phyloP scores from a whole-genome alignment of 306 rosid genomes.

The Phaseolus lunatus region DNA sequence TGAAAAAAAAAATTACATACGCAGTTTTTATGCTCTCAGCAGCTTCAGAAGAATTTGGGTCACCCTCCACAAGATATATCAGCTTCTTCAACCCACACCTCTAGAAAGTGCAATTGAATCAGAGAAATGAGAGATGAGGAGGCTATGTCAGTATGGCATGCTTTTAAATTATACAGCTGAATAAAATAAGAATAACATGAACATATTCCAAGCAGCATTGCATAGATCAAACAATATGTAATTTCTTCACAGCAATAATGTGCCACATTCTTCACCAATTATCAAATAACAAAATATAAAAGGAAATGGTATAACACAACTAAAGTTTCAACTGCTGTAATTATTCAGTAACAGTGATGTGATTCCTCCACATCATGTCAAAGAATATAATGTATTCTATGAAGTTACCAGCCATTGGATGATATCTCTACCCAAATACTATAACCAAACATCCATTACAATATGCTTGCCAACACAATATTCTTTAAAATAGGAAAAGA shows the following conservation, averaged over 20 bases:
- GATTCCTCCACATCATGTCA: slow-evolving; percentile 34
- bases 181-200: not conserved
- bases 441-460: slow-evolving; percentile 32
- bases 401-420: slow-evolving; percentile 5
- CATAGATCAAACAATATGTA: not conserved
- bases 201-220: slow-evolving; percentile 11
- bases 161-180: slow-evolving; percentile 19
- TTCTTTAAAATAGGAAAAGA: slow-evolving; percentile 27
- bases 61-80: slow-evolving; percentile 98
- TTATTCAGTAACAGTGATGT: slow-evolving; percentile 24
- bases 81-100: slow-evolving; percentile 92
- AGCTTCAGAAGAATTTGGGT: slow-evolving; percentile 91
- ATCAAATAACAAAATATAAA: slow-evolving; percentile 5
- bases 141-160: slow-evolving; percentile 37
- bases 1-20: slow-evolving; percentile 51
- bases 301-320: slow-evolving; percentile 4
- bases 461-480: no score
- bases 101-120: slow-evolving; percentile 55
- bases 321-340: not conserved
- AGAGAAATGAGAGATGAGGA: slow-evolving; percentile 4
- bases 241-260: slow-evolving; percentile 27
- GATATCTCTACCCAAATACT: slow-evolving; percentile 20
- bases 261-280: slow-evolving; percentile 2
- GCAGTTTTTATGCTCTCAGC: slow-evolving; percentile 98
- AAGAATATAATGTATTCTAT: slow-evolving; percentile 26